phyloP scores from a whole-genome alignment of 2,329 filamentous ascomycete genomes.

The Colletotrichum nymphaeae region DNA sequence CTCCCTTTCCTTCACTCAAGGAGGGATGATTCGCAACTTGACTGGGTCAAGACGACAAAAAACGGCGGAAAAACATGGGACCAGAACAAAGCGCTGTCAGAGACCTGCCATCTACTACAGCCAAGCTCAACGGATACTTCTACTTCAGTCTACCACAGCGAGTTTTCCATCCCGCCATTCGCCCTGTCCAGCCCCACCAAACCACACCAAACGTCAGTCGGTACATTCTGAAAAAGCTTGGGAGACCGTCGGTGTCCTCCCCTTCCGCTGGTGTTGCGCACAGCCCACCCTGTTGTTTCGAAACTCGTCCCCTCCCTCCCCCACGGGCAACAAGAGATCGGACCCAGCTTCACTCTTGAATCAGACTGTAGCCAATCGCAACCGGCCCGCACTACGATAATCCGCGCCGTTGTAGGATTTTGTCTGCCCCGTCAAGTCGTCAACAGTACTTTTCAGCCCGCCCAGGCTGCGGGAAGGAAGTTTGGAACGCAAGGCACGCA shows the following conservation, averaged over 20 bases:
- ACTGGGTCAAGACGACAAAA: constrained; percentile 4
- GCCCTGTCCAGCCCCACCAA: neutral
- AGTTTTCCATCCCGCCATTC: constrained; percentile 5
- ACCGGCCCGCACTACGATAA: neutral
- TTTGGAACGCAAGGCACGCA: neutral
- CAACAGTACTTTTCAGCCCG: neutral
- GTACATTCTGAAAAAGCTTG: neutral
- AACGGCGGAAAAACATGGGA: neutral
- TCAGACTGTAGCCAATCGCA: constrained; percentile 22
- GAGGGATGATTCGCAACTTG: neutral
- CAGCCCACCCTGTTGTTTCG: constrained; percentile 28
- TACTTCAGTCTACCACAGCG: constrained; percentile 24
- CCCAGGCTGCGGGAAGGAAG: neutral
- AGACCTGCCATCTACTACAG: constrained; percentile 5
- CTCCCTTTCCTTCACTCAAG: neutral
- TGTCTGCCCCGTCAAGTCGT: neutral
- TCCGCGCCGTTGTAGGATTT: neutral
- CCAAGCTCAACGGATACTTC: neutral
- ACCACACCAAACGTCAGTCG: neutral
- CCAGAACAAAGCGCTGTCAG: constrained; percentile 14
- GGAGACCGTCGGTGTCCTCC: constrained; percentile 6
- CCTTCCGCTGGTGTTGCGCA: constrained; percentile 11
- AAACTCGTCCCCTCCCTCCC: neutral
- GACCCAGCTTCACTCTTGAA: constrained; percentile 17
- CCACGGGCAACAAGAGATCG: neutral